A percentile compares a stretch with the other conserved stretches of the same genome.
These are phyloP conservation scores for Melocanna baccifera DNA, from an alignment of 176 grass and related monocot genomes.

Conservation along the genomic window DNA sequence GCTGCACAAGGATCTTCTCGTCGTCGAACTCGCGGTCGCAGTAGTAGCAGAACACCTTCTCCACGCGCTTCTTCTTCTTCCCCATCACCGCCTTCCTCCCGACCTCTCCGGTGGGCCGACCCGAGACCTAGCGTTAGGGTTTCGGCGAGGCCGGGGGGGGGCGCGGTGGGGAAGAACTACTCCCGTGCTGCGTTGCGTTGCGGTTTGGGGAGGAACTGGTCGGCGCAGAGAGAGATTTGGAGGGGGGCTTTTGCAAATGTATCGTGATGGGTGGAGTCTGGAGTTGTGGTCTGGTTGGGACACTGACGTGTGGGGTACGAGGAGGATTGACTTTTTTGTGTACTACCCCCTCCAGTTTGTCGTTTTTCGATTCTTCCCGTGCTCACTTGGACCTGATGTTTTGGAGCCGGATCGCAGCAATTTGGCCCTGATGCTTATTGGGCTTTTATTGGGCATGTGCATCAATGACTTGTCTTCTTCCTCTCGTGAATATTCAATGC, in stretches of 20 bases:
- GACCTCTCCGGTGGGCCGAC: neutral
- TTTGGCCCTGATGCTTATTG: neutral
- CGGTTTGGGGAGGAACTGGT: neutral
- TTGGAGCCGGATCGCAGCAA: neutral
- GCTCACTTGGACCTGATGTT: neutral
- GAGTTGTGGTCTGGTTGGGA: neutral
- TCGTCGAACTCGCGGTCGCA: conserved; percentile 99
- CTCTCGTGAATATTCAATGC: no score
- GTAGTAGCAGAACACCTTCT: conserved; percentile 98
- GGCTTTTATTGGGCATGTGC: neutral
- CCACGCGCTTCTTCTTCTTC: conserved; percentile 95
- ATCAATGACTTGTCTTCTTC: no score
- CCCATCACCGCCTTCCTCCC: conserved; percentile 40
- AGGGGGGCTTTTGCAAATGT: conserved; percentile 16
- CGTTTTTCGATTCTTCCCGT: neutral
- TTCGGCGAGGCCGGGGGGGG: conserved; percentile 30
- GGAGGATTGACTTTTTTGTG: no score
- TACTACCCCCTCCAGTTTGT: neutral
- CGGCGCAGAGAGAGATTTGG: neutral
- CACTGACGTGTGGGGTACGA: neutral
- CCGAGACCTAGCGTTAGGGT: conserved; percentile 41
- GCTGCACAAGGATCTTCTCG: conserved; percentile 99
- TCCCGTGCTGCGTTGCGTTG: neutral
- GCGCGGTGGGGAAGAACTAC: neutral
- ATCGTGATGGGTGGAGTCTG: neutral